phyloP scores from a whole-genome alignment of 208 protist species.

The Lotmaria passim region DNA sequence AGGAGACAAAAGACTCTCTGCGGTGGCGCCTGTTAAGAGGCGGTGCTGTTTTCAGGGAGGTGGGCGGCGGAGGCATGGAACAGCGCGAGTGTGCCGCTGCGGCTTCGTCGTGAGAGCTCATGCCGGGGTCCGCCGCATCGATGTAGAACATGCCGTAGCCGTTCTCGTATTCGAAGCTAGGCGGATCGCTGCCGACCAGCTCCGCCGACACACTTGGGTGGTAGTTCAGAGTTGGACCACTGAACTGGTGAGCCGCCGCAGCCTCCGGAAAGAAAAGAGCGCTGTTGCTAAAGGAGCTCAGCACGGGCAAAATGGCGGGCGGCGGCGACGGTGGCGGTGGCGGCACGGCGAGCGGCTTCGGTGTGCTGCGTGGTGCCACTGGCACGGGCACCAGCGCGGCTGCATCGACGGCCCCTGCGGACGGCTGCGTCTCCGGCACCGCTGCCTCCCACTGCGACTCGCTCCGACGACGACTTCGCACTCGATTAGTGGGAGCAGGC shows the following conservation, averaged over 20 bases:
- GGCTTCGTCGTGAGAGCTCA: not conserved
- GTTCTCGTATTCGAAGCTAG: slow-evolving; percentile 6
- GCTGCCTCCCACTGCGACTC: not conserved
- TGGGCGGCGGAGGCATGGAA: not conserved
- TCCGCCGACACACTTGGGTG: not conserved
- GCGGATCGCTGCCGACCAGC: not conserved
- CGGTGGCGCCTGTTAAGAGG: slow-evolving; percentile 1
- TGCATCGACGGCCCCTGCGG: too few relatives aligned
- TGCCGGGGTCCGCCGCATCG: not conserved
- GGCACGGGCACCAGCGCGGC: too few relatives aligned
- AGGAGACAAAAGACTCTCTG: slow-evolving; percentile 13
- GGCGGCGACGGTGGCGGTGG: not conserved
- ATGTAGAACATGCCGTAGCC: slow-evolving; percentile 17
- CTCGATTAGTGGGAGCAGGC: not conserved
- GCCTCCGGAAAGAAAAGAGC: not conserved
- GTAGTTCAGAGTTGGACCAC: not conserved
- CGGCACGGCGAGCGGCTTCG: not conserved
- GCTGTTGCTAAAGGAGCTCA: slow-evolving; percentile 13
- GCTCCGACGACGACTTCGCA: not conserved
- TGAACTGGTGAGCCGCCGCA: not conserved
- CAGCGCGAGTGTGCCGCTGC: too few relatives aligned
- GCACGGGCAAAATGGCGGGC: not conserved
- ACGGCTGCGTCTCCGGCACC: too few relatives aligned
- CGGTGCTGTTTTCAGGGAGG: not conserved
- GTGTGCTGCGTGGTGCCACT: not conserved